phyloP scores from a whole-genome alignment of 2,329 filamentous ascomycete species.

The Colletotrichum sp. region DNA sequence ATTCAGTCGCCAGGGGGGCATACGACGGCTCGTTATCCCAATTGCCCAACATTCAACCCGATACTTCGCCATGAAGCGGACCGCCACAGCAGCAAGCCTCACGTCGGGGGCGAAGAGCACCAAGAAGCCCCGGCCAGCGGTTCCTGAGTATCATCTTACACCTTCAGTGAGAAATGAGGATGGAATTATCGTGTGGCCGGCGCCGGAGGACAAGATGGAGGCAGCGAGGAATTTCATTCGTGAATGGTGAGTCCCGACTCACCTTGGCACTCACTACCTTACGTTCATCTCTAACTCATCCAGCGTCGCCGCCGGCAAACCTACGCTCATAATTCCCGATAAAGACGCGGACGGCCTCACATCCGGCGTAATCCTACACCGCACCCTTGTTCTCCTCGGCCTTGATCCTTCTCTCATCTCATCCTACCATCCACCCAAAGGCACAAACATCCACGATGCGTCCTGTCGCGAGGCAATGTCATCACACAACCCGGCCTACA shows the following conservation, averaged over 20 bases:
- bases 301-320: conserved; percentile 56
- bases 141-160: conserved; percentile 50
- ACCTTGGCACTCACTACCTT: background rate
- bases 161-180: conserved; percentile 43
- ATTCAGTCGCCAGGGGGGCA: accelerated
- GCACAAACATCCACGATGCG: conserved; percentile 61
- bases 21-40: background rate
- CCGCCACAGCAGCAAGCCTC: background rate
- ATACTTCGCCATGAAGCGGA: conserved; percentile 6
- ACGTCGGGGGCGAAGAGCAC: background rate
- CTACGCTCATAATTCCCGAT: conserved; percentile 68
- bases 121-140: conserved; percentile 17
- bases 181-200: conserved; percentile 66
- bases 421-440: conserved; percentile 65
- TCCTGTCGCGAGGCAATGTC: conserved; percentile 57
- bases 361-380: conserved; percentile 66
- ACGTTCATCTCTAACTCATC: background rate
- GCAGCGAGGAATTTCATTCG: conserved; percentile 60
- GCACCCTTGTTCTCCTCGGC: conserved; percentile 64
- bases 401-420: conserved; percentile 57
- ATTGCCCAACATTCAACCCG: background rate
- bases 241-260: conserved; percentile 52
- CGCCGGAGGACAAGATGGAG: conserved; percentile 59
- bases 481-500: conserved; percentile 42
- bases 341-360: conserved; percentile 73